Base-by-base conservation (phyloP, 257 asterid genomes). In the Nicotiana attenuata region DNA sequence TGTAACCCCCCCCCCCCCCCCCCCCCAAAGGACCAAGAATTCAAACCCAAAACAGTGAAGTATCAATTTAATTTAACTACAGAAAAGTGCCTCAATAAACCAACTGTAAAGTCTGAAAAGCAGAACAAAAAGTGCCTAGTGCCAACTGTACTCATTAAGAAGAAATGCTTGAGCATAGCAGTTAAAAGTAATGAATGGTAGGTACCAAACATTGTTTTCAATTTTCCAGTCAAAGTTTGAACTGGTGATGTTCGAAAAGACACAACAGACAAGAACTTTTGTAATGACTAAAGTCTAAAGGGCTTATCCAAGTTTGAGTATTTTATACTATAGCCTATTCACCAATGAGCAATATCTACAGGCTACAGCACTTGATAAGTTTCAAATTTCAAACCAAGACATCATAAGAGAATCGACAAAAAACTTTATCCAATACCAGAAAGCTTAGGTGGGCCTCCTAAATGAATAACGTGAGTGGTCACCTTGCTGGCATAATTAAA, bases 81-180 rank as follows among this genome's bases (percentile, higher is more conserved):
- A 24, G 57, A 79, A 63, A 79, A 63, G 50, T 47, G 35, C 11
- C 73, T 26, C 24, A 24, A 65, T 66, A 68, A 65, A 24, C 83
- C 67, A 66, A 65, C 83, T 52, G 83, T 80, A 80, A 80, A 80
- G 83, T 65, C 9, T 17, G 64, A 24, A 80, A 80, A 52, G 67
- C 61, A 31, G 33, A 65, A 6, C 2, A 65, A 80, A 52, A 50
- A 66, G 78, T 52, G 56, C 6, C 26, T 11, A 6, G 24, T 56
- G 41, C 77, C 52, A 80, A 47, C 82, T 80, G 35, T 65, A 52
- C 64, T 65, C 20, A 52, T 66, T 24, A 80, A 65, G 52, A 29
- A 80, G 77, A 65, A 41, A 47, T 61, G 77, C 82, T 64, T 80
- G 16, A 47, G n/a, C 7, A 67, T 19, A 31, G 59, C 64, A 45